Base-by-base conservation (phyloP, 768 basidiomycete genomes). In the Leccinellum rugosiceps region DNA sequence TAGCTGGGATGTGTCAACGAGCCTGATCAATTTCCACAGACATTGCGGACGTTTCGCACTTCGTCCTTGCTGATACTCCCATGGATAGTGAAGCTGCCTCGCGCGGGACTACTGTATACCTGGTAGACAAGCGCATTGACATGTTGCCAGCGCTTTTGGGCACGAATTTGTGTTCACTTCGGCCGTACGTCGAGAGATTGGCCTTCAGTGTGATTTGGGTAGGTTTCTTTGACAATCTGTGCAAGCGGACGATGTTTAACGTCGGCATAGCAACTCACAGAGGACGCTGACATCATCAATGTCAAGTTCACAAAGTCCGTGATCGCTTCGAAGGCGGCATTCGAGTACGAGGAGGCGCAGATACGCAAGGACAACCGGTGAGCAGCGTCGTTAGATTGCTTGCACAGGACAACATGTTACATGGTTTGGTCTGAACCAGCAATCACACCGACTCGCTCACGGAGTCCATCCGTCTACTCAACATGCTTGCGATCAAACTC, bases 141-240 rank as follows among this genome's bases (percentile, higher is more conserved):
- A 99, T 99, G 96, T 78, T 99, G 50, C 96, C 96, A 0, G 78
- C 86, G 3, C 79, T 99, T 8, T 79, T 99, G 7, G 96, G 96
- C 1, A 98, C 96, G 1, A 99, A 98, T 66, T 75, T 99, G 10
- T 99, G 96, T 70, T 96, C 94, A 5, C 28, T 28, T 28, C 28
- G 28, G 28, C 3, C 28, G 3, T 28, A 28, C 28, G 28, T 28
- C 28, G 28, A 98, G 74, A 80, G 96, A 25, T 72, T 99, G 47
- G 96, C 96, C 2, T 98, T 99, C 70, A 95, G 93, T 0, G 90
- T 86, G 9, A 90, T 99, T 54, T 99, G 96, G 96, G 95, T 94
- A 63, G 30, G 74, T 56, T 21, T 30, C 52, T 23, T 30, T n/a
- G 10, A 15, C 19, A 6, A 11, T 49, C 6, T 7, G 31, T 15